Evolutionary conservation across 805 yeast genomes (phyloP).

Genomic region (Spathaspora hagerdaliae): DNA sequence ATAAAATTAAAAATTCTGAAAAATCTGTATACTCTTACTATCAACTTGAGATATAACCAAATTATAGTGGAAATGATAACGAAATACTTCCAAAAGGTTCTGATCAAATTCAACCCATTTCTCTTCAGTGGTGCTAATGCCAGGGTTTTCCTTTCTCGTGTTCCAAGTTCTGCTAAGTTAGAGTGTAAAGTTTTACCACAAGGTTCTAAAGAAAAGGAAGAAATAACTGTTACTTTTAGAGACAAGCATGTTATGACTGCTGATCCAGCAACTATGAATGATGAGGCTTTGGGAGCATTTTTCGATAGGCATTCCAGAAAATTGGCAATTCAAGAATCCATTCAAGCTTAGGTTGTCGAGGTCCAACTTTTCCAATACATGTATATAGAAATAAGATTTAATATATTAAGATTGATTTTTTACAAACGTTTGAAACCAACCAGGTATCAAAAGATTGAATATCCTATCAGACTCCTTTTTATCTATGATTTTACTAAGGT

Average conservation of each 20-base stretch:
- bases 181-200: slow-evolving; percentile 58
- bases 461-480: slow-evolving; percentile 2
- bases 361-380: not conserved
- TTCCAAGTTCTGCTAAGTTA: slow-evolving; percentile 73
- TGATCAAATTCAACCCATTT: slow-evolving; percentile 76
- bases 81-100: slow-evolving; percentile 76
- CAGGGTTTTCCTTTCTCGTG: slow-evolving; percentile 70
- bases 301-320: slow-evolving; percentile 83
- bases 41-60: not conserved
- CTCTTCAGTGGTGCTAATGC: slow-evolving; percentile 73
- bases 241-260: slow-evolving; percentile 70
- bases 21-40: not conserved
- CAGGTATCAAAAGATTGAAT: slow-evolving; percentile 10
- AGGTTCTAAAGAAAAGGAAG: slow-evolving; percentile 46
- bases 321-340: slow-evolving; percentile 69
- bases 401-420: slow-evolving; percentile 1
- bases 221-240: slow-evolving; percentile 70
- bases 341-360: slow-evolving; percentile 22
- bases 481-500: not conserved
- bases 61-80: slow-evolving; percentile 62
- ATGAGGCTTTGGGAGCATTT: slow-evolving; percentile 59
- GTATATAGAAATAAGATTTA: slow-evolving; percentile 2
- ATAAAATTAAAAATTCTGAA: not conserved
- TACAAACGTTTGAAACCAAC: slow-evolving; percentile 14
- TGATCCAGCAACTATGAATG: slow-evolving; percentile 55